Base-by-base conservation (phyloP, 352 stramenopile genomes). In the Phytophthora citrophthora region DNA sequence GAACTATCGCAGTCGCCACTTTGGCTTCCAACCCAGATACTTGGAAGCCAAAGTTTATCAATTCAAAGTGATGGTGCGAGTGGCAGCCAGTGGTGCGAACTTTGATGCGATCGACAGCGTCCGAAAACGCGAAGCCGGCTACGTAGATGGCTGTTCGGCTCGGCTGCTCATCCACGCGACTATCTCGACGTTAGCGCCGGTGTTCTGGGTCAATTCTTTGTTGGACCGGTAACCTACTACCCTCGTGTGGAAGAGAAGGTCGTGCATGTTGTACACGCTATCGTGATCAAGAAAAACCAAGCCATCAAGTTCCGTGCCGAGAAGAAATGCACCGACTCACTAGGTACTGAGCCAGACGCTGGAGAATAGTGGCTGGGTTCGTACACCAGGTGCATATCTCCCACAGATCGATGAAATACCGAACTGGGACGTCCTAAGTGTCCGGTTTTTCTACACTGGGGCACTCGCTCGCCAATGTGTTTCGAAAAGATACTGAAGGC, bases 341-440 rank as follows among this genome's bases (percentile, higher is more conserved):
- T 88, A 36, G 82, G 76, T 27, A 74, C 82, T 11, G 67, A 77
- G 38, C 85, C 73, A 31, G 85, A 89, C 15, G 85, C 85, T 1
- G 85, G 85, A 16, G 85, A 92, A 54, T 83, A 94, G 72, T 94
- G 83, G 83, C 81, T 94, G 24, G n/a, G 81, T 94, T 48, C 83
- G 85, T 27, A 84, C 68, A 7, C 81, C 83, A 0, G 85, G 85
- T 15, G 83, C 82, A 18, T 94, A 94, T 50, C 55, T 94, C 20
- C 85, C 85, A 1, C 83, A 89, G 47, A 89, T 94, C 54, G 85
- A 94, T 32, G 85, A 94, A 20, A n/a, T n/a, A n/a, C n/a, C n/a
- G 61, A 83, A 39, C 46, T 73, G 11, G 34, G 44, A 39, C 57
- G 53, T 7, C 68, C 77, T 11, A 73, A 68, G 49, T 82, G 76